phyloP scores from a whole-genome alignment of 441 rosid genomes.

The Syzygium malaccense region DNA sequence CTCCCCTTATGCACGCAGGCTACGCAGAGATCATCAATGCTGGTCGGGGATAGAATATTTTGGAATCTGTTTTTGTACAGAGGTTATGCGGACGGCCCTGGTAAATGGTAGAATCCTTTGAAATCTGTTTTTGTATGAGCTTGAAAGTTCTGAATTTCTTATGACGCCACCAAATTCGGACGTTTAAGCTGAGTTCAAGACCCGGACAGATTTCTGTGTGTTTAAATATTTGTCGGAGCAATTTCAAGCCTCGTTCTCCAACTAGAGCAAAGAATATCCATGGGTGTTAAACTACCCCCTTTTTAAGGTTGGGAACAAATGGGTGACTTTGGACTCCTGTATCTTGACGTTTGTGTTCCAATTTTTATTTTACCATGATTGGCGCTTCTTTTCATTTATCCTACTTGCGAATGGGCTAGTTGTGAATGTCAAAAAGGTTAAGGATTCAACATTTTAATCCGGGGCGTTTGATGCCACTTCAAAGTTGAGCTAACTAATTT shows the following conservation, averaged over 20 bases:
- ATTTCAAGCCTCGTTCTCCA: neutral
- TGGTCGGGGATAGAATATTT: neutral
- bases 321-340: neutral
- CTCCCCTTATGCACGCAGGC: neutral
- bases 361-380: neutral
- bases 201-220: neutral
- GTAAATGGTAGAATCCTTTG: neutral
- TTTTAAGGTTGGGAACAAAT: neutral
- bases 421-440: neutral
- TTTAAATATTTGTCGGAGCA: neutral
- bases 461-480: neutral
- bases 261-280: neutral
- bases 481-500: neutral
- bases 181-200: neutral
- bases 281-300: neutral
- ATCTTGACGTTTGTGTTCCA: neutral
- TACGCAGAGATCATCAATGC: neutral
- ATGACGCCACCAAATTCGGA: neutral
- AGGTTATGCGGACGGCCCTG: neutral
- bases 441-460: neutral
- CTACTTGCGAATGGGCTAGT: neutral
- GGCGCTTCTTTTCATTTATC: neutral
- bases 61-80: neutral
- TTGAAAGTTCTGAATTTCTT: neutral
- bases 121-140: neutral